Conservation (phyloP, 257 asterid genomes). For the Capsicum baccatum region DNA sequence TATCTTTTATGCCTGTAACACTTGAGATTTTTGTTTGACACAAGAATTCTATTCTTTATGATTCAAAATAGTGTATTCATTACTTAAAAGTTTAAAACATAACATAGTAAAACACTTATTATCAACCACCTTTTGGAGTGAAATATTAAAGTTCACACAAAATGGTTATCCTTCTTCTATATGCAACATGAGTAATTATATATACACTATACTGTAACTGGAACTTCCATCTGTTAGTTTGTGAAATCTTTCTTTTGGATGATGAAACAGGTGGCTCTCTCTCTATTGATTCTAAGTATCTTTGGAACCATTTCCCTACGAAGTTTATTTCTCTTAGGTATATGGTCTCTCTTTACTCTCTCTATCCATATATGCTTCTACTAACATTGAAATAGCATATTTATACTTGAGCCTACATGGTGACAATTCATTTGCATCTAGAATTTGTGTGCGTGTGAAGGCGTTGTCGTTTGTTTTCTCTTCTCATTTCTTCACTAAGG, state of each 20-base stretch:
- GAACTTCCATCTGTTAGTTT: not conserved
- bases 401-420: not conserved
- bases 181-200: not conserved
- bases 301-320: slow-evolving; percentile 68
- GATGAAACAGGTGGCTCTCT: slow-evolving; percentile 66
- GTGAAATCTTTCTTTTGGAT: slow-evolving; percentile 9
- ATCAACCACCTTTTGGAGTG: not conserved
- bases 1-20: not conserved
- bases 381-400: not conserved
- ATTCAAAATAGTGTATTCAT: not conserved
- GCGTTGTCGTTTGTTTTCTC: not conserved
- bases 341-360: slow-evolving; percentile 29
- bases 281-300: slow-evolving; percentile 69
- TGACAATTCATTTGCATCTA: not conserved
- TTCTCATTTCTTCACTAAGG: not conserved
- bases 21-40: not conserved
- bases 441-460: not conserved
- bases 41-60: not conserved
- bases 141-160: not conserved
- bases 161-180: not conserved
- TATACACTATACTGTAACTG: not conserved
- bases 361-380: not conserved
- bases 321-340: slow-evolving; percentile 66
- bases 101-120: not conserved
- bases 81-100: not conserved